A percentile compares a stretch with the other conserved stretches of the same genome.
Conservation (phyloP, 1,139 yeast genomes). For the Nadsonia starkeyi-henricii region DNA sequence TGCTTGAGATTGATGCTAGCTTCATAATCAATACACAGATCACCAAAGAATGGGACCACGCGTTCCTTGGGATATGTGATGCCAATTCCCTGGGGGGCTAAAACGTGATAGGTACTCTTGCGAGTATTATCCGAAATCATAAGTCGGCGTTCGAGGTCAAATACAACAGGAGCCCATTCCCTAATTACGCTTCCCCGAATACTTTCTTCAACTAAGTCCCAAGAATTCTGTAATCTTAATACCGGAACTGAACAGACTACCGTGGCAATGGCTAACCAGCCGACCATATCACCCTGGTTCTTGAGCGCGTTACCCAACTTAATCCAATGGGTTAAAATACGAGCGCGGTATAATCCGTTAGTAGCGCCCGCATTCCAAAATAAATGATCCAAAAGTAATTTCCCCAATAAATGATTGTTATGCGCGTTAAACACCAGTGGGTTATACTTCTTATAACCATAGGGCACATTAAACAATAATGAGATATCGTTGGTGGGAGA, state of each 20-base stretch:
- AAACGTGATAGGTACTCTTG: conserved; percentile 48
- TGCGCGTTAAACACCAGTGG: conserved; percentile 58
- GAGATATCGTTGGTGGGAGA: conserved; percentile 57
- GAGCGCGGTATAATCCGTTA: conserved; percentile 38
- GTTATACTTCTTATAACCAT: conserved; percentile 32
- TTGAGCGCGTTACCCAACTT: conserved; percentile 69
- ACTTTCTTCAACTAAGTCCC: conserved; percentile 59
- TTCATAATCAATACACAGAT: conserved; percentile 38
- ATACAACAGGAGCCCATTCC: conserved; percentile 91
- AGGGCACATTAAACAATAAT: conserved; percentile 32
- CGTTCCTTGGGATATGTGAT: conserved; percentile 59
- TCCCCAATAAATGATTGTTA: conserved; percentile 65
- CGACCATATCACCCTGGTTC: conserved; percentile 80
- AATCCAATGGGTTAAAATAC: conserved; percentile 70
- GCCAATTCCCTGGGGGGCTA: conserved; percentile 86
- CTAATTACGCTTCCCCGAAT: conserved; percentile 50
- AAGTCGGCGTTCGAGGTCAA: conserved; percentile 71
- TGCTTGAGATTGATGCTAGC: conserved; percentile 34
- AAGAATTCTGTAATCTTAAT: conserved; percentile 54
- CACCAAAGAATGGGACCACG: conserved; percentile 88
- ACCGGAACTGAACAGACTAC: conserved; percentile 74
- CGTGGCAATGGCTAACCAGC: conserved; percentile 87
- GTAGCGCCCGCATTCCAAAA: conserved; percentile 33
- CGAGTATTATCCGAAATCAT: conserved; percentile 37
- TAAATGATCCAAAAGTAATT: conserved; percentile 57